Percentiles rank a stretch among this genome's conserved stretches.
Conservation (phyloP, 257 asterid genomes). For the Capsicum pubescens region DNA sequence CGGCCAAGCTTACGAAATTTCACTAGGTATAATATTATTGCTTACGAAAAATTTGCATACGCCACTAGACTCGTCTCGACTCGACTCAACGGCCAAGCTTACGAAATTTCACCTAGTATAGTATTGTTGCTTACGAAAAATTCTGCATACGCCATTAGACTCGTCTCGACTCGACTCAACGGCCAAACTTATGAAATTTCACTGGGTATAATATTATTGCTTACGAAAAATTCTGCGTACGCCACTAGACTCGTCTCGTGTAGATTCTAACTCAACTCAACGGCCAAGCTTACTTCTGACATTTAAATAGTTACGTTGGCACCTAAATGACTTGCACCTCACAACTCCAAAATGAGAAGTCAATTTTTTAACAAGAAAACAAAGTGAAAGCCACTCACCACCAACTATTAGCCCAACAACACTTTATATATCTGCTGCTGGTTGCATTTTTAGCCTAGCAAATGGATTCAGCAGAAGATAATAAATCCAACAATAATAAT, state of each 20-base stretch:
- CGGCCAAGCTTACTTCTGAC: not conserved
- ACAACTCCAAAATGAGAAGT: slow-evolving; percentile 2
- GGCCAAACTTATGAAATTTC: too few relatives aligned
- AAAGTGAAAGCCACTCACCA: not conserved
- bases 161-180: too few relatives aligned
- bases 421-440: not conserved
- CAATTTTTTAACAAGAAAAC: not conserved
- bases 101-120: too few relatives aligned
- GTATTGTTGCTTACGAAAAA: too few relatives aligned
- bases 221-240: not conserved
- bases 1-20: too few relatives aligned
- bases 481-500: not conserved
- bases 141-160: too few relatives aligned
- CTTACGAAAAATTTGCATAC: too few relatives aligned
- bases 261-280: not conserved
- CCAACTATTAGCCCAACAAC: not conserved
- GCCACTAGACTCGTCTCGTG: not conserved
- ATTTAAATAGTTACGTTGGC: not conserved
- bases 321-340: not conserved
- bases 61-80: too few relatives aligned
- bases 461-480: not conserved
- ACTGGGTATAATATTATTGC: too few relatives aligned
- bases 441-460: not conserved
- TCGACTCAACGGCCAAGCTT: too few relatives aligned
- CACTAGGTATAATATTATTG: too few relatives aligned